Base-by-base conservation (phyloP, 2,329 filamentous ascomycete species). In the Curvularia sp. region DNA sequence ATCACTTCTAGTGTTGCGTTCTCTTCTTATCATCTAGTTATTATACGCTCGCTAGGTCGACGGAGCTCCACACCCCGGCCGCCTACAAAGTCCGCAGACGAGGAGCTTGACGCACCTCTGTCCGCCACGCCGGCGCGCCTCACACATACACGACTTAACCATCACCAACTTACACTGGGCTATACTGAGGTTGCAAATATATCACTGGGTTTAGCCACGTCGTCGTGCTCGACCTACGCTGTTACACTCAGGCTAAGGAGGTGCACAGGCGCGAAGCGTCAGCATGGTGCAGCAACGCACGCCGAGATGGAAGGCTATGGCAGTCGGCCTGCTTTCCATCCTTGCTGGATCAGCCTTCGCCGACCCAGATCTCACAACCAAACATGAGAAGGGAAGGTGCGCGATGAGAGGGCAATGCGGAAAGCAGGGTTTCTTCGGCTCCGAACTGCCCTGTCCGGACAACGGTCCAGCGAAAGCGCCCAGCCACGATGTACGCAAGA, bases 321-420 rank as follows among this genome's bases (percentile, higher is more conserved):
- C 70, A 21, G 67, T 71, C 18, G 72, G 70, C 15, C 56, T 77
- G 52, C 56, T 76, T 34, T 64, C 69, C 52, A 57, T 73, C 34
- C 61, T 75, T 34, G 68, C 69, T 12, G 65, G 62, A n/a, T 55
- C 72, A 15, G 68, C 66, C 23, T 55, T 74, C 27, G 73, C 69
- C 10, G 70, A 68, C 5, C 73, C 74, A 34, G 72, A 74, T 27
- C 63, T 75, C 36, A 77, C 75, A 10, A 63, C 73, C 1, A 91
- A 87, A 64, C 94, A 97, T 69, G 93, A 97, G 78, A 82, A 89
- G 49, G 94, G 94, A 39, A 86, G 94, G 64, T 98, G 94, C 78
- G 92, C 94, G 1, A 92, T 98, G 62, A 87, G 94, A 49, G 93
- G 93, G 7, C 90, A 96, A 63, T 99, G 95, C 75, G 95, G 95